These are phyloP conservation scores for Hyaloscypha finlandica DNA, from an alignment of 495 filamentous ascomycete species.

Conservation along the genomic window DNA sequence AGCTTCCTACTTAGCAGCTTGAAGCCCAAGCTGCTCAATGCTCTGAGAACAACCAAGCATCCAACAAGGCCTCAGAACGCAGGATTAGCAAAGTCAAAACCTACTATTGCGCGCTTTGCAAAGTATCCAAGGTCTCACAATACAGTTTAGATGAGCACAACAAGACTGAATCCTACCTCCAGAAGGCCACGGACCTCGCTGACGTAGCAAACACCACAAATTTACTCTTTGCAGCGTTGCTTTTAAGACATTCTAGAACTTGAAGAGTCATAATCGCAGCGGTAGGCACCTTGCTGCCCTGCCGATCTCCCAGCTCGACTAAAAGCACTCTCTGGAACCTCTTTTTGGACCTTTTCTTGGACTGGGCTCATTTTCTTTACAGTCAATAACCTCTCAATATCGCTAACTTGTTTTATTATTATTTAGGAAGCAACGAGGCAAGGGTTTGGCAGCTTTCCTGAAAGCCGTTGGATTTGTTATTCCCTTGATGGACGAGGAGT, in stretches of 20 bases:
- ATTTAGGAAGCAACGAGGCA: conserved; percentile 84
- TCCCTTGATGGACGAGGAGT: conserved; percentile 99
- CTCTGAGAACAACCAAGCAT: not conserved
- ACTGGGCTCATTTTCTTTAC: conserved; percentile 3
- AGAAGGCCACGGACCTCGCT: not conserved
- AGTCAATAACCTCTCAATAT: conserved; percentile 10
- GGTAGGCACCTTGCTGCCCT: conserved; percentile 10
- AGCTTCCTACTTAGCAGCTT: conserved; percentile 18
- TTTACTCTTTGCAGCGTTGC: not conserved
- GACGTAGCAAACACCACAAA: conserved; percentile 1
- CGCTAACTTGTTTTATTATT: conserved; percentile 21
- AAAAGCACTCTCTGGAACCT: conserved; percentile 12
- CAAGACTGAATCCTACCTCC: conserved; percentile 6
- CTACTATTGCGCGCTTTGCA: conserved; percentile 3
- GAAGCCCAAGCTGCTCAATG: conserved; percentile 8
- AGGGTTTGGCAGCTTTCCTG: conserved; percentile 91
- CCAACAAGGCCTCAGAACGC: not conserved
- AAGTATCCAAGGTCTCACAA: not conserved
- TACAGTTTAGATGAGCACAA: conserved; percentile 7
- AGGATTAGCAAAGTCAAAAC: conserved; percentile 10
- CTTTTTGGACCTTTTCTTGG: conserved; percentile 16
- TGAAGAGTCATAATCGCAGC: conserved; percentile 4
- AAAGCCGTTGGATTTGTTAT: conserved; percentile 99
- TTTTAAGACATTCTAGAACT: not conserved
- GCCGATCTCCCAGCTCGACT: conserved; percentile 22